Evolutionary conservation across 495 filamentous ascomycete genomes (phyloP).

Genomic region (Gamarada debralockiae): DNA sequence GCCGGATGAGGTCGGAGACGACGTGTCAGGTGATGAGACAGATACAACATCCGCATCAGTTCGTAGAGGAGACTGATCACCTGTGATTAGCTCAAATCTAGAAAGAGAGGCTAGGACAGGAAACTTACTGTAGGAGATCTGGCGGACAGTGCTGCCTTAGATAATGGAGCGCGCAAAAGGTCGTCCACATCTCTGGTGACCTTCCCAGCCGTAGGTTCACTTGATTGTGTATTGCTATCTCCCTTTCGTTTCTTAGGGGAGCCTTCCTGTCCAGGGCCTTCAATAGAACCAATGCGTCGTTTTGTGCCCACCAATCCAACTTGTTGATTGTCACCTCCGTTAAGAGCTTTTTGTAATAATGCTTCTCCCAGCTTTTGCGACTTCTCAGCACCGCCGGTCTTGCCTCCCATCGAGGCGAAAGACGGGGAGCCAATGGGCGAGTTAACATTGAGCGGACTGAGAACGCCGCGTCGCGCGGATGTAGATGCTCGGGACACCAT

Average conservation of each 20-base stretch:
- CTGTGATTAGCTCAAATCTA: not conserved
- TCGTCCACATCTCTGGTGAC: not conserved
- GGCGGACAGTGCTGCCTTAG: not conserved
- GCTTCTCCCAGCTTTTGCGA: not conserved
- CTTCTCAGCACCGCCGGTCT: not conserved
- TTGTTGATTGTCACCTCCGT: not conserved
- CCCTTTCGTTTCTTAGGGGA: too few relatives aligned
- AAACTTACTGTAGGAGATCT: not conserved
- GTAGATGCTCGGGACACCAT: conserved; percentile 28
- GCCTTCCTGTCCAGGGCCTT: not conserved
- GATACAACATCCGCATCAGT: not conserved
- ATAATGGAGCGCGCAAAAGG: not conserved
- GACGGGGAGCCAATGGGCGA: conserved; percentile 9
- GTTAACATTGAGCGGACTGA: conserved; percentile 39
- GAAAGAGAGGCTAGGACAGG: not conserved
- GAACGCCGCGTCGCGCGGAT: conserved; percentile 38
- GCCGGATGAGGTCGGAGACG: conserved; percentile 7
- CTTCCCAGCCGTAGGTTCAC: not conserved
- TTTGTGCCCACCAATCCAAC: not conserved
- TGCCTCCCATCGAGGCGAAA: not conserved
- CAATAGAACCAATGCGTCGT: not conserved
- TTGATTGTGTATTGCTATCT: too few relatives aligned
- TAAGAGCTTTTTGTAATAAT: not conserved
- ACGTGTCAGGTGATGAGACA: not conserved
- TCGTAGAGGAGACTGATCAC: not conserved